phyloP scores from a whole-genome alignment of 441 rosid species.

The Erodium texanum region DNA sequence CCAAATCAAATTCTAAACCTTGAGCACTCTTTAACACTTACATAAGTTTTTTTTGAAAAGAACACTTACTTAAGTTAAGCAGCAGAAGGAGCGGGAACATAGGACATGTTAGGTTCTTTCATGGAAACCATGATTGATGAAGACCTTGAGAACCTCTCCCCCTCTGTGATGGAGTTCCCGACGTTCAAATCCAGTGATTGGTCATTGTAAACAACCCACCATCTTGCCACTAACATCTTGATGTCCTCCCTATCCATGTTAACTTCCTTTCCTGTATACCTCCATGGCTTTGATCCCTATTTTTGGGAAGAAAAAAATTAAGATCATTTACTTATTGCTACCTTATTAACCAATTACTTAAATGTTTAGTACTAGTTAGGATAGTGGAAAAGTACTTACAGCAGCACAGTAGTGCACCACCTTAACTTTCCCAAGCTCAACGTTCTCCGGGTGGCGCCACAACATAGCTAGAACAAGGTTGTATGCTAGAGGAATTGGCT shows the following conservation, averaged over 20 bases:
- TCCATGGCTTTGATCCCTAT: constrained; percentile 63
- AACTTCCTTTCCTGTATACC: constrained; percentile 45
- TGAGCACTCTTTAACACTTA: constrained; percentile 9
- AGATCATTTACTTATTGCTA: neutral
- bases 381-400: constrained; percentile 35
- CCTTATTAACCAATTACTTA: too few species aligned
- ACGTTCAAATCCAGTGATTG: constrained; percentile 32
- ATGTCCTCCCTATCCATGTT: constrained; percentile 58
- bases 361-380: too few species aligned
- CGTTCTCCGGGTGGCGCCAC: constrained; percentile 61
- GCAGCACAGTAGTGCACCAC: constrained; percentile 61
- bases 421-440: constrained; percentile 40
- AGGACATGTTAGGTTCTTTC: constrained; percentile 34
- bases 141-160: constrained; percentile 19
- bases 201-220: constrained; percentile 52
- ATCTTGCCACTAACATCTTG: constrained; percentile 43
- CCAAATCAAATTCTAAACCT: constrained; percentile 9
- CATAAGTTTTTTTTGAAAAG: too few species aligned
- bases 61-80: too few species aligned
- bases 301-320: neutral
- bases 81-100: constrained; percentile 45
- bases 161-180: constrained; percentile 13
- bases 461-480: constrained; percentile 57
- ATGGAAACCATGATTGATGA: constrained; percentile 34
- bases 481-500: constrained; percentile 45